Evolutionary conservation across 1,284 basidiomycete species (phyloP), one percentile per base, ranked within the genome.

Genomic region (Apiotrichum akiyoshidainum): DNA sequence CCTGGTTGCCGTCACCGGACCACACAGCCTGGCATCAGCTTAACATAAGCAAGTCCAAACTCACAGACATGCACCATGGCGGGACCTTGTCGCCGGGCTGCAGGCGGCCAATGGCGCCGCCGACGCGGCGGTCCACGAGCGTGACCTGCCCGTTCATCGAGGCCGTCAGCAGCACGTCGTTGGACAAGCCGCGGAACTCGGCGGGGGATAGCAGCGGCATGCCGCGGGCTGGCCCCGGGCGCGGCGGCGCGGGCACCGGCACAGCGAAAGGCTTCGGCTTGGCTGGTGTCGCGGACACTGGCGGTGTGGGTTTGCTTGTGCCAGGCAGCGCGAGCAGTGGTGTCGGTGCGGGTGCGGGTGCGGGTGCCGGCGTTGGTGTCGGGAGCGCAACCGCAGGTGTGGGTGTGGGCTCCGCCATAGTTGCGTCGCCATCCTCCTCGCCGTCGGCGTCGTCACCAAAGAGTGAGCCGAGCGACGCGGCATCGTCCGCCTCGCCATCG

Each of bases 71-170:
- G 78, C 92, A 96, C 94, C 94, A 97, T 1, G 94, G 94, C 22
- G 93, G 92, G 12, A 91, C 92, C 39, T 58, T 75, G 63, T 91
- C 89, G 65, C 87, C 89, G 78, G 93, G 85, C 81, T 87, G 86
- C 46, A 98, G 78, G 57, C 92, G 82, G 22, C 92, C 91, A 1
- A 95, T 89, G 7, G 90, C 88, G 11, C 64, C 64, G 19, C 60
- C 56, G 35, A 75, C 77, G 9, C 59, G 82, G 65, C 87, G 84
- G 72, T 99, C 95, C 87, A 93, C 95, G 9, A 99, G 75, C 40
- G 94, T 85, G 19, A 96, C 85, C 72, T 96, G 91, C 0, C 96
- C 95, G 67, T 97, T 93, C 63, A 97, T 88, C 10, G 87, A 88
- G 31, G 89, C 87, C 5, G 92, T 93, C 83, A 99, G 84, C 45